These are phyloP conservation scores for Penicillium paneum DNA, from an alignment of 2,329 filamentous ascomycete species.

Conservation along the genomic window DNA sequence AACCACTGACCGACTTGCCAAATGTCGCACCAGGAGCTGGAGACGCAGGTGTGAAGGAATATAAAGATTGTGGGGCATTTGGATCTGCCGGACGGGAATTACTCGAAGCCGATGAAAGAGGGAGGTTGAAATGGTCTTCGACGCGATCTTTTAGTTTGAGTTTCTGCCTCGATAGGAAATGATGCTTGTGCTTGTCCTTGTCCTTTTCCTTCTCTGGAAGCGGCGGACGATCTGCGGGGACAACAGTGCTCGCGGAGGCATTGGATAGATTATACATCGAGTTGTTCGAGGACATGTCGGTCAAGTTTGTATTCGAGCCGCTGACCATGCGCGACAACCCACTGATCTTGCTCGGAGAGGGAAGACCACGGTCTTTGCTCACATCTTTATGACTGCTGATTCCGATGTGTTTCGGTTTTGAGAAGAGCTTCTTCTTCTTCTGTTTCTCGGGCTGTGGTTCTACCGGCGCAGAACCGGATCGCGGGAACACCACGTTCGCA, in stretches of 20 bases:
- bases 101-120: constrained; percentile 62
- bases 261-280: constrained; percentile 61
- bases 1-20: constrained; percentile 74
- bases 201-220: constrained; percentile 42
- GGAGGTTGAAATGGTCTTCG: constrained; percentile 56
- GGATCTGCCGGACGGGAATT: constrained; percentile 64
- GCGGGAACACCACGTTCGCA: constrained; percentile 61
- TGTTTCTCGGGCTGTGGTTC: constrained; percentile 55
- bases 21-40: constrained; percentile 63
- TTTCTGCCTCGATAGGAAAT: constrained; percentile 65
- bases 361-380: constrained; percentile 50
- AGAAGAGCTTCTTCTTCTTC: constrained; percentile 67
- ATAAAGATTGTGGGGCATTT: constrained; percentile 60
- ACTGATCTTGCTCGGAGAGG: constrained; percentile 58
- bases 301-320: constrained; percentile 58
- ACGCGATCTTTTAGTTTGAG: constrained; percentile 59
- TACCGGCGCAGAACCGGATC: constrained; percentile 40
- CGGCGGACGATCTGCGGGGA: constrained; percentile 46
- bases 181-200: constrained; percentile 55
- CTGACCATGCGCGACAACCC: constrained; percentile 56
- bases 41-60: constrained; percentile 64
- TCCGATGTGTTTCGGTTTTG: constrained; percentile 63
- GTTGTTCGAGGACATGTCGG: constrained; percentile 53
- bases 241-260: constrained; percentile 59
- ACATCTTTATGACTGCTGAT: constrained; percentile 59